Percentiles rank a stretch among this genome's conserved stretches.
phyloP scores from a whole-genome alignment of 2,329 filamentous ascomycete genomes.

The Mycocentrospora acerina region DNA sequence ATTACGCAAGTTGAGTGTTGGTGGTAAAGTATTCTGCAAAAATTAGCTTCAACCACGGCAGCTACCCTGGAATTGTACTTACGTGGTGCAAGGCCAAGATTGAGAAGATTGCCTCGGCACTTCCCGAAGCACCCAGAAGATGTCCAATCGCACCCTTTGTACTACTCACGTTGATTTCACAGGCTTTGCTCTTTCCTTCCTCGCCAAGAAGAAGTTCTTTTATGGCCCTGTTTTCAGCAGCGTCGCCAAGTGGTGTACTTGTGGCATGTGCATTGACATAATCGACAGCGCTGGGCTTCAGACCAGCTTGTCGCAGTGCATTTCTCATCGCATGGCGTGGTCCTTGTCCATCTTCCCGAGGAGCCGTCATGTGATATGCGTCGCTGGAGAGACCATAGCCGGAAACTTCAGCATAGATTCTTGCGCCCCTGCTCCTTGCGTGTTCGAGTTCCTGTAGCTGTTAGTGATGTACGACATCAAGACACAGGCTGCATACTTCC shows the following conservation, averaged over 20 bases:
- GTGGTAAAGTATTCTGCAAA: slow-evolving; percentile 71
- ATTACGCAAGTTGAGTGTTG: slow-evolving; percentile 78
- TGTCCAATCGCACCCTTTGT: slow-evolving; percentile 94
- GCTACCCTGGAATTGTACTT: slow-evolving; percentile 33
- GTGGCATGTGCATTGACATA: slow-evolving; percentile 98
- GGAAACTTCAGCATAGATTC: slow-evolving; percentile 82
- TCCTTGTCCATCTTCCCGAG: slow-evolving; percentile 77
- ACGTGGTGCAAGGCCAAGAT: slow-evolving; percentile 79
- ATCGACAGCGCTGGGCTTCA: slow-evolving; percentile 71
- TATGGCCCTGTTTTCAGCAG: slow-evolving; percentile 84
- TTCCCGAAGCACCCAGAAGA: slow-evolving; percentile 85
- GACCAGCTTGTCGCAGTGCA: slow-evolving; percentile 70
- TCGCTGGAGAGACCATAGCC: slow-evolving; percentile 92
- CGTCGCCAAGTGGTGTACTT: slow-evolving; percentile 80
- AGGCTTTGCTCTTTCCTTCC: slow-evolving; percentile 62
- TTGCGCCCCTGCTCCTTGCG: slow-evolving; percentile 74
- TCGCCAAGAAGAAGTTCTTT: slow-evolving; percentile 73
- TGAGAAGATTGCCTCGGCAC: slow-evolving; percentile 84
- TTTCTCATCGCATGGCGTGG: slow-evolving; percentile 82
- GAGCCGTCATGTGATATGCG: slow-evolving; percentile 91
- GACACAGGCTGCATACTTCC: slow-evolving; percentile 55
- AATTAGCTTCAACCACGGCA: slow-evolving; percentile 9
- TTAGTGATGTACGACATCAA: slow-evolving; percentile 3
- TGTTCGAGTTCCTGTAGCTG: slow-evolving; percentile 71
- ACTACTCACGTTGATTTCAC: slow-evolving; percentile 79